Evolutionary conservation across 768 basidiomycete genomes (phyloP).

Genomic region (Boletus fagicola): DNA sequence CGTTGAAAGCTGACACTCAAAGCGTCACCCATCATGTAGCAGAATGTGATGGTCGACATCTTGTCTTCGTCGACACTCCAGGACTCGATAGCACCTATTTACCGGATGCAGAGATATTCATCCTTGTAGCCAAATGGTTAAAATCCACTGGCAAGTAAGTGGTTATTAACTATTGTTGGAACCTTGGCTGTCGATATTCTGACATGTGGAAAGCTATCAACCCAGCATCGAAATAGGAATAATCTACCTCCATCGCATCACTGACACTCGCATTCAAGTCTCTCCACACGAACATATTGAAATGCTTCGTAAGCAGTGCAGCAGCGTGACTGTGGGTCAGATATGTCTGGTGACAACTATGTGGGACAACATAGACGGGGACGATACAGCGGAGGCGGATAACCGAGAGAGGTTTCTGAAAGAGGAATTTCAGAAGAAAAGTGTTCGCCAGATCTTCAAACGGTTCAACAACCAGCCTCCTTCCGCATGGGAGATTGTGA

Average conservation of each 20-base stretch:
- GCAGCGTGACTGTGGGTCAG: not conserved
- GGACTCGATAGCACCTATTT: constrained; percentile 1
- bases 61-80: constrained; percentile 10
- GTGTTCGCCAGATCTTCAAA: not conserved
- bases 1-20: too few species aligned
- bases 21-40: not conserved
- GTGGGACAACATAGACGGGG: constrained; percentile 8
- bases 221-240: not conserved
- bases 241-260: constrained; percentile 9
- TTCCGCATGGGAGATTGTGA: not conserved
- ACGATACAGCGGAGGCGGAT: not conserved
- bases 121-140: not conserved
- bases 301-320: constrained; percentile 1
- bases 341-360: constrained; percentile 12
- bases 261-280: not conserved
- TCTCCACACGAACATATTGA: not conserved
- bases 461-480: constrained; percentile 2
- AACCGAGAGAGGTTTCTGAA: too few species aligned
- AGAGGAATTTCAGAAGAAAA: too few species aligned
- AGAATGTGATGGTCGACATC: not conserved
- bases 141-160: not conserved
- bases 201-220: not conserved
- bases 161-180: not conserved
- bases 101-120: not conserved
- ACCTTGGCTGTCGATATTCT: not conserved